Conservation (phyloP, 2,329 filamentous ascomycete species). For the Aureobasidium sp. region DNA sequence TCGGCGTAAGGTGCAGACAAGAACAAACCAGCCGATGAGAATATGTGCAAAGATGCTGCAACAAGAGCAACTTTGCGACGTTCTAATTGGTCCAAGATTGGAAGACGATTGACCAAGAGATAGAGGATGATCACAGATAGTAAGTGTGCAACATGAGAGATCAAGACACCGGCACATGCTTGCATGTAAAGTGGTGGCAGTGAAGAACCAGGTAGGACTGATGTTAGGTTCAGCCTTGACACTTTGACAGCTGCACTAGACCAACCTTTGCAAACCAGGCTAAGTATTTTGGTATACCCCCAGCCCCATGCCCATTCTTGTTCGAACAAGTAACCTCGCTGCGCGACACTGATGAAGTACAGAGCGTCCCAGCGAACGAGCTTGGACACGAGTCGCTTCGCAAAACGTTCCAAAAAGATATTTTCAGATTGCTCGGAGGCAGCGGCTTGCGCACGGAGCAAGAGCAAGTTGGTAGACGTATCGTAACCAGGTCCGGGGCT, state of each 20-base stretch:
- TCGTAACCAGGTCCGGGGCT: slow-evolving; percentile 63
- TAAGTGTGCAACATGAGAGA: slow-evolving; percentile 71
- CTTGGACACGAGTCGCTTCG: slow-evolving; percentile 35
- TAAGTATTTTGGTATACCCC: slow-evolving; percentile 43
- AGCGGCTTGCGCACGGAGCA: slow-evolving; percentile 28
- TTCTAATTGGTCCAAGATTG: slow-evolving; percentile 31
- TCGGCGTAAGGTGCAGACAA: slow-evolving; percentile 82
- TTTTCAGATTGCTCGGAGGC: slow-evolving; percentile 20
- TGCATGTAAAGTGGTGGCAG: slow-evolving; percentile 26
- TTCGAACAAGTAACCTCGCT: slow-evolving; percentile 62
- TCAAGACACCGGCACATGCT: slow-evolving; percentile 52
- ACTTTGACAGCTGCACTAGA: slow-evolving; percentile 23
- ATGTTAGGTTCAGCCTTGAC: not conserved
- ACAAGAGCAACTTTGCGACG: slow-evolving; percentile 53
- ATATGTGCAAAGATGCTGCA: slow-evolving; percentile 66
- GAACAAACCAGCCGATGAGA: slow-evolving; percentile 85
- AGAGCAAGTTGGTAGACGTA: slow-evolving; percentile 60
- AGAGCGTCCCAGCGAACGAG: slow-evolving; percentile 75
- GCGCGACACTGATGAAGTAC: slow-evolving; percentile 61
- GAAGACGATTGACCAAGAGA: slow-evolving; percentile 54
- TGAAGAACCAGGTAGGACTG: slow-evolving; percentile 18
- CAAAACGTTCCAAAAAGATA: not conserved
- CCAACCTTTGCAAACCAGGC: slow-evolving; percentile 37
- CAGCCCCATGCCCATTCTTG: slow-evolving; percentile 81
- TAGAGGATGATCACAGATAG: slow-evolving; percentile 68